Conservation (phyloP, 164 flowering plant species). For the Vitis rupestris region DNA sequence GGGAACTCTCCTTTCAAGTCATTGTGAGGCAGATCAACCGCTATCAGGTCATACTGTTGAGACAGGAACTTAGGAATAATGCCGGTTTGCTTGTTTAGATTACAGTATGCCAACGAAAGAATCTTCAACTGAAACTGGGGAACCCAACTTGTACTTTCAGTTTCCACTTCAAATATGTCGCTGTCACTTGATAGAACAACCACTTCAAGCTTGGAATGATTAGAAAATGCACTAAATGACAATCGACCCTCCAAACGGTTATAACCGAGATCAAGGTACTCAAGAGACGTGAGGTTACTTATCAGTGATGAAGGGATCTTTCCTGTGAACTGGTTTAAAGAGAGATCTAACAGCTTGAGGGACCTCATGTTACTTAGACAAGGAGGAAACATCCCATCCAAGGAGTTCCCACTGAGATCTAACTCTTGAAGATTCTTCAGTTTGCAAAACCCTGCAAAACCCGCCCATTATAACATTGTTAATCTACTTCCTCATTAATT, state of each 20-base stretch:
- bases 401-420: background rate
- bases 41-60: background rate
- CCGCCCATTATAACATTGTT: background rate
- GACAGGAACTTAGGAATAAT: background rate
- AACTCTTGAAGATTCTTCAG: background rate
- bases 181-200: background rate
- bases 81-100: background rate
- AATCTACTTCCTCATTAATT: background rate
- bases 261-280: too few species aligned
- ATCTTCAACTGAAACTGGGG: slow-evolving; percentile 4
- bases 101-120: slow-evolving; percentile 1
- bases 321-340: too few species aligned
- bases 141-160: background rate
- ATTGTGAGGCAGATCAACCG: slow-evolving; percentile 9
- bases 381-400: background rate
- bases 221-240: background rate
- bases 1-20: slow-evolving; percentile 7
- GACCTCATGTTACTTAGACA: background rate
- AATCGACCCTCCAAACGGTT: too few species aligned
- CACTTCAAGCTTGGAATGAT: slow-evolving; percentile 1
- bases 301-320: too few species aligned
- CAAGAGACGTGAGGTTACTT: background rate
- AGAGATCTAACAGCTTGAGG: too few species aligned
- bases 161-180: background rate
- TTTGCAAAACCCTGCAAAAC: background rate